phyloP scores from a whole-genome alignment of 768 basidiomycete genomes.

The Mycena maculata region DNA sequence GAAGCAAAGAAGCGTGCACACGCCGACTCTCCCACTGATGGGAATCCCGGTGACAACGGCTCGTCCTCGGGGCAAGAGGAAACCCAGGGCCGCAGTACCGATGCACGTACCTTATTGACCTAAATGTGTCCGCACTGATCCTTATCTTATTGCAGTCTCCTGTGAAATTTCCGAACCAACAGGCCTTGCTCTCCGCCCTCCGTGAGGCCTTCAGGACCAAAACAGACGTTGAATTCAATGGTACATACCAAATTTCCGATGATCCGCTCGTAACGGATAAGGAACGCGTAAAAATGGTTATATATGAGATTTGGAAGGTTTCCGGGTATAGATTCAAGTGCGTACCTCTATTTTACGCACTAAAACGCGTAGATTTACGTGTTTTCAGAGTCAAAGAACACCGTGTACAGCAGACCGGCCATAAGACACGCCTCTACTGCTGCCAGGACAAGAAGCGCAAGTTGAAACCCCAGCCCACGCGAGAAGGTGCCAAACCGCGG shows the following conservation, averaged over 20 bases:
- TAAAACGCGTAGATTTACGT: neutral
- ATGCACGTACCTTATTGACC: too few relatives aligned
- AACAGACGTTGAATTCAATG: neutral
- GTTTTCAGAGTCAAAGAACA: constrained; percentile 9
- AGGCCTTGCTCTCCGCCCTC: too few relatives aligned
- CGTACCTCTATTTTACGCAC: neutral
- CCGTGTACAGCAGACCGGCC: constrained; percentile 1
- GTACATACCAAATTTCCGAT: neutral
- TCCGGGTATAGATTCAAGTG: constrained; percentile 21
- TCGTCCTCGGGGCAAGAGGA: too few relatives aligned
- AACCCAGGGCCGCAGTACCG: too few relatives aligned
- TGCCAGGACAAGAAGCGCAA: constrained; percentile 30
- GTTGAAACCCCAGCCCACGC: constrained; percentile 5
- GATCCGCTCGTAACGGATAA: constrained; percentile 15
- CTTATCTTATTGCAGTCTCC: neutral
- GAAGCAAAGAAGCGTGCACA: too few relatives aligned
- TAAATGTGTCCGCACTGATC: too few relatives aligned
- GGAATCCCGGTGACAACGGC: too few relatives aligned
- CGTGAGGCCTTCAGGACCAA: neutral
- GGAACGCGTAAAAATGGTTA: constrained; percentile 8
- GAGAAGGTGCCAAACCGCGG: constrained; percentile 5
- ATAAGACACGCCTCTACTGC: constrained; percentile 27
- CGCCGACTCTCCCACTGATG: too few relatives aligned
- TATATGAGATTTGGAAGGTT: constrained; percentile 20
- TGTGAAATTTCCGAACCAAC: too few relatives aligned